Evolutionary conservation across 148 eudicot species (phyloP).

Genomic region (Rheum nobile): DNA sequence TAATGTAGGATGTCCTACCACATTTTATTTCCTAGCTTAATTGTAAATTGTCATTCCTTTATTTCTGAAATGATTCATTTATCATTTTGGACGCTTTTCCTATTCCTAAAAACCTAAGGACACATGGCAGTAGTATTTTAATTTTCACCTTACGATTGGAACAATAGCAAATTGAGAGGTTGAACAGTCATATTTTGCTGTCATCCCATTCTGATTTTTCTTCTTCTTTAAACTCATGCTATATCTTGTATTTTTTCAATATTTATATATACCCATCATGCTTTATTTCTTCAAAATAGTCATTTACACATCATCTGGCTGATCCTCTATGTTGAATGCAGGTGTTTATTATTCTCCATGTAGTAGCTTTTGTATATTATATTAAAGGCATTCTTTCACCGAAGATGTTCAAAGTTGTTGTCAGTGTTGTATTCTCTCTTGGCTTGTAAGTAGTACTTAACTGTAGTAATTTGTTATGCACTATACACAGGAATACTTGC

Average conservation of each 20-base stretch:
- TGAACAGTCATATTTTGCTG: not conserved
- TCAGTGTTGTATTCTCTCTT: slow-evolving; percentile 70
- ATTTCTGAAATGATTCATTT: not conserved
- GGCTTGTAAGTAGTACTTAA: slow-evolving; percentile 59
- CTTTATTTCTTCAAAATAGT: not conserved
- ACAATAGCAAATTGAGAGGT: not conserved
- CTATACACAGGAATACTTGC: not conserved
- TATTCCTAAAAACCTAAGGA: not conserved
- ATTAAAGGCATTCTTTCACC: slow-evolving; percentile 85
- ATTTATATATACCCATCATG: not conserved
- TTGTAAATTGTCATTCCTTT: not conserved
- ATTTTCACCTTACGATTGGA: not conserved
- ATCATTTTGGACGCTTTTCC: not conserved
- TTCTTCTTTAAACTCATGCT: too few species aligned
- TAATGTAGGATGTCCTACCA: not conserved
- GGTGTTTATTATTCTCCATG: slow-evolving; percentile 93
- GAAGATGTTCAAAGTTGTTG: slow-evolving; percentile 92
- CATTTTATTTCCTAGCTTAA: not conserved
- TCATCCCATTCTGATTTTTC: not conserved
- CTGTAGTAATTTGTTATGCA: not conserved
- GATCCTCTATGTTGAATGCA: slow-evolving; percentile 22
- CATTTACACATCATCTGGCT: not conserved
- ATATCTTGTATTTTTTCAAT: too few species aligned
- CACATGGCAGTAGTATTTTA: not conserved
- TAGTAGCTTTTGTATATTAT: slow-evolving; percentile 87